Base-by-base conservation (phyloP, 2,329 filamentous ascomycete species). In the Myriosclerotinia curreyana region DNA sequence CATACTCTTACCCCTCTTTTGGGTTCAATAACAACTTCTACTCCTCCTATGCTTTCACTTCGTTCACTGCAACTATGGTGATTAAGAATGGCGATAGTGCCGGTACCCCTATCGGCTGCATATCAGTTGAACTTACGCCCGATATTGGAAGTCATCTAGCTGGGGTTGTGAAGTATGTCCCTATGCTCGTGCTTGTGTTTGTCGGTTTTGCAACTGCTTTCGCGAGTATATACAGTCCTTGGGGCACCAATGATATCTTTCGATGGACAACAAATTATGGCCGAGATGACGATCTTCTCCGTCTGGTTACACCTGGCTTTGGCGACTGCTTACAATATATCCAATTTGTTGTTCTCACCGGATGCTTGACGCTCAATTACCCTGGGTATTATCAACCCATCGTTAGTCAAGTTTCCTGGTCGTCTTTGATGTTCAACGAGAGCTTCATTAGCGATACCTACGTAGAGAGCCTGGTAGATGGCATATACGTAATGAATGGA, bases 231-330 rank as follows among this genome's bases (percentile, higher is more conserved):
- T 94, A 87, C 74, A 97, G 93, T 73, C 95, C 95, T 0, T 99
- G 95, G 94, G 95, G 95, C 25, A 91, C 92, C 1, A 86, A 86
- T 9, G 90, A 99, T 74, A 82, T 94, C 25, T 98, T 98, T 75
- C 88, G 91, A 69, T 99, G 94, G 92, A 92, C 92, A n/a, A 96
- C 92, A 73, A 99, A 99, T 75, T 98, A 96, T 75, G 95, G 95
- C 44, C 87, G 94, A 70, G 95, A 99, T 71, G 90, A 91, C 66
- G 95, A 99, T 77, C 80, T 97, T 69, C 81, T 99, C 62, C 87
- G 95, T 63, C 81, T 99, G 55, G 92, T 99, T 42, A 99, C 95
- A 0, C 95, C 95, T 6, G 95, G 95, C 0, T 98, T 99, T 74
- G 92, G 92, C 8, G 95, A 99, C 74, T 99, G 95, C 73, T 81